Evolutionary conservation across 164 flowering plant genomes (phyloP).

Genomic region (Piper betle): DNA sequence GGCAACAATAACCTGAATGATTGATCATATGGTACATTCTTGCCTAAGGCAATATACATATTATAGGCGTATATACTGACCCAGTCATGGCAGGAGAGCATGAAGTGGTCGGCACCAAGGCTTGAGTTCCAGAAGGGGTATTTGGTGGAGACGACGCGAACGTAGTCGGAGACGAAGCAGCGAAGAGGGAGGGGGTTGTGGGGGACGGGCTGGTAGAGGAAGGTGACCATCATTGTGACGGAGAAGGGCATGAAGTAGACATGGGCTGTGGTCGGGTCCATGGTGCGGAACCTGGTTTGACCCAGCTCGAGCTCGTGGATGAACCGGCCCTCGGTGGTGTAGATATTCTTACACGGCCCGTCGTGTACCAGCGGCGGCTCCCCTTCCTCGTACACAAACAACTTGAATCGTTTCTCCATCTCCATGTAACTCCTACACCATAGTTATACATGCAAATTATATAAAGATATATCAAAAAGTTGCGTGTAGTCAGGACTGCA

Average conservation of each 20-base stretch:
- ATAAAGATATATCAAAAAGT: background rate
- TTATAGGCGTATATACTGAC: background rate
- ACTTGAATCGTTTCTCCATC: slow-evolving; percentile 13
- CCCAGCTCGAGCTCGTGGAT: slow-evolving; percentile 12
- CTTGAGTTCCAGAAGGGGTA: slow-evolving; percentile 10
- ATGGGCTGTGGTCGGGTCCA: slow-evolving; percentile 6
- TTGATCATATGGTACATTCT: too few species aligned
- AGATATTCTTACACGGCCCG: slow-evolving; percentile 17
- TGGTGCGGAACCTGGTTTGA: slow-evolving; percentile 5
- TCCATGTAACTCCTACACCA: slow-evolving; percentile 11
- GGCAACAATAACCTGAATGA: too few species aligned
- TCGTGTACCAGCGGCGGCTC: slow-evolving; percentile 14
- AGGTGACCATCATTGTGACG: slow-evolving; percentile 9
- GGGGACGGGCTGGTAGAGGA: slow-evolving; percentile 9
- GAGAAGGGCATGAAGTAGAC: slow-evolving; percentile 15
- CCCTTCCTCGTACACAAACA: slow-evolving; percentile 14
- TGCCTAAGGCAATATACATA: too few species aligned
- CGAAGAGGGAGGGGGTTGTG: slow-evolving; percentile 6
- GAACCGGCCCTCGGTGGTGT: slow-evolving; percentile 13
- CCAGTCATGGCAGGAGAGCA: slow-evolving; percentile 17
- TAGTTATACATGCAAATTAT: background rate
- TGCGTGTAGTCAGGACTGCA: background rate
- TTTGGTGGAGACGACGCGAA: slow-evolving; percentile 8
- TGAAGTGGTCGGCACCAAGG: slow-evolving; percentile 15
- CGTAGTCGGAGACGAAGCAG: slow-evolving; percentile 7